Conservation (phyloP, 148 eudicot genomes). For the Rhododendron mucronatum region DNA sequence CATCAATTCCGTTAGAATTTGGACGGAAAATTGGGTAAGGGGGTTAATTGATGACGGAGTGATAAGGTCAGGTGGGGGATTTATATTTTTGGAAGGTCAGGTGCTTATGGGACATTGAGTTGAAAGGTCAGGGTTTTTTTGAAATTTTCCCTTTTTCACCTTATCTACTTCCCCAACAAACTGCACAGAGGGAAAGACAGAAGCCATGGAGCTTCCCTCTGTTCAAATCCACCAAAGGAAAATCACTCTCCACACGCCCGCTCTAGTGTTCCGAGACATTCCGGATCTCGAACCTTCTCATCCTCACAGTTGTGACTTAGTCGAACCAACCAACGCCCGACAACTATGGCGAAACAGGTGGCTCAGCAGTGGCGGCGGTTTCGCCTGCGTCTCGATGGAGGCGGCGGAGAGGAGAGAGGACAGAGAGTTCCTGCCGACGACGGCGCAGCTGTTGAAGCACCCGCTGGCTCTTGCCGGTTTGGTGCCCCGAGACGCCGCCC, state of each 20-base stretch:
- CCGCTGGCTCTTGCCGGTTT: slow-evolving; percentile 58
- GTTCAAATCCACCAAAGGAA: not conserved
- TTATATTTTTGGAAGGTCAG: too few species aligned
- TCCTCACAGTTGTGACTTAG: slow-evolving; percentile 4
- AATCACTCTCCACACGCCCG: slow-evolving; percentile 9
- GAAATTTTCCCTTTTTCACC: too few species aligned
- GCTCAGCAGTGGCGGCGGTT: slow-evolving; percentile 19
- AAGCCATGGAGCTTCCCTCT: slow-evolving; percentile 1
- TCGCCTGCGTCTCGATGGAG: slow-evolving; percentile 42
- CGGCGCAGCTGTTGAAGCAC: slow-evolving; percentile 57
- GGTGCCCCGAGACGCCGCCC: slow-evolving; percentile 64
- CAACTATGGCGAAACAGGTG: slow-evolving; percentile 19
- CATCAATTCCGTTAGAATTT: too few species aligned
- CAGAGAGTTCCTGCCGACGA: slow-evolving; percentile 42
- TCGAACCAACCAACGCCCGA: slow-evolving; percentile 14
- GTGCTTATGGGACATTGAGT: too few species aligned
- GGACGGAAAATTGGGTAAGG: too few species aligned
- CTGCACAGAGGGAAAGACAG: not conserved
- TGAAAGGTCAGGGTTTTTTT: too few species aligned
- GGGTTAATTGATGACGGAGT: too few species aligned
- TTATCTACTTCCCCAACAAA: not conserved
- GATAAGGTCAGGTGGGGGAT: too few species aligned
- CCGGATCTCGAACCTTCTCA: slow-evolving; percentile 35
- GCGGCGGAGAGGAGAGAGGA: slow-evolving; percentile 24
- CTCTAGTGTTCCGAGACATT: slow-evolving; percentile 30